phyloP scores from a whole-genome alignment of 495 filamentous ascomycete genomes.

The Hypoxylon rickii region DNA sequence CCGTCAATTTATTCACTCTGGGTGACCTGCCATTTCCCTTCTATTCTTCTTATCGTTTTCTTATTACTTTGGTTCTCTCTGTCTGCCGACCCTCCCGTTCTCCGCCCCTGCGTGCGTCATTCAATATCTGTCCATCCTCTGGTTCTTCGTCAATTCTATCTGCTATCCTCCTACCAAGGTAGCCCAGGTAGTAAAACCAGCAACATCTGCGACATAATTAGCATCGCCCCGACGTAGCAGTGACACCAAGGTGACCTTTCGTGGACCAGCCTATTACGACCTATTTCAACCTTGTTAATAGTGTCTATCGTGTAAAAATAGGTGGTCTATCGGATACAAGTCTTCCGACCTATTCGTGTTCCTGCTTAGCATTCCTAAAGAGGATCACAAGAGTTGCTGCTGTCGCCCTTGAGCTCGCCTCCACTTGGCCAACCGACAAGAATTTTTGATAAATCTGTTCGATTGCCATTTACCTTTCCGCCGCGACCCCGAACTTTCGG shows the following conservation, averaged over 20 bases:
- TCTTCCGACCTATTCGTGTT: background rate
- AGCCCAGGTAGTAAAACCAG: background rate
- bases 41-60: slow-evolving; percentile 44
- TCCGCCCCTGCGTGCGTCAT: slow-evolving; percentile 20
- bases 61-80: slow-evolving; percentile 34
- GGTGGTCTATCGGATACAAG: slow-evolving; percentile 6
- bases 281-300: background rate
- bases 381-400: background rate
- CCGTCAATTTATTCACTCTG: slow-evolving; percentile 43
- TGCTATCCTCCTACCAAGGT: background rate
- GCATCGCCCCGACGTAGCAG: slow-evolving; percentile 8
- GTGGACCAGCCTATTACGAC: slow-evolving; percentile 3
- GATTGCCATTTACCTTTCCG: slow-evolving; percentile 1
- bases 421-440: slow-evolving; percentile 13
- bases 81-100: too few species aligned
- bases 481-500: slow-evolving; percentile 11
- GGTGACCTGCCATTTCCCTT: slow-evolving; percentile 46
- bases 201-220: slow-evolving; percentile 7
- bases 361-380: slow-evolving; percentile 10
- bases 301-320: slow-evolving; percentile 7
- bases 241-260: slow-evolving; percentile 7
- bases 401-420: background rate
- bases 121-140: slow-evolving; percentile 1
- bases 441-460: slow-evolving; percentile 33
- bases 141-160: background rate